Evolutionary conservation across 2,329 filamentous ascomycete genomes (phyloP).

Genomic region (Xylaria sp.): DNA sequence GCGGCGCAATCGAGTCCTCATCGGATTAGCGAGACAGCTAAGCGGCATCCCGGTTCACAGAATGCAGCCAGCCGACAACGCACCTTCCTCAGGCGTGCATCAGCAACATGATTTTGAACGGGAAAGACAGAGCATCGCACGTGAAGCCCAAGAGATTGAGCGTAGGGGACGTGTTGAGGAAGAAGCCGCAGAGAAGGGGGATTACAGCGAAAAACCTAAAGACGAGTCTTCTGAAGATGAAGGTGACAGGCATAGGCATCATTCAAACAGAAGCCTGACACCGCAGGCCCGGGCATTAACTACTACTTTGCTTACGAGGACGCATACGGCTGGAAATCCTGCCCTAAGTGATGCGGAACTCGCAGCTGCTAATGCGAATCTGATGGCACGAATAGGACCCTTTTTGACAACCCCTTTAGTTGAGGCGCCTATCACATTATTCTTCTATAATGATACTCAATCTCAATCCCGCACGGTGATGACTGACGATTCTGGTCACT

Average conservation of each 20-base stretch:
- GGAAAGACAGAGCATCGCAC: slow-evolving; percentile 73
- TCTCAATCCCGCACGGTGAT: slow-evolving; percentile 86
- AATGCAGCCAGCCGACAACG: slow-evolving; percentile 49
- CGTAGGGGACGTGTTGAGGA: slow-evolving; percentile 76
- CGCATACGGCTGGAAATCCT: slow-evolving; percentile 47
- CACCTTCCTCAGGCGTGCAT: slow-evolving; percentile 46
- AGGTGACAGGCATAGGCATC: slow-evolving; percentile 45
- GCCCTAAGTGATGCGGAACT: slow-evolving; percentile 82
- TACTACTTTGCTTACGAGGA: slow-evolving; percentile 53
- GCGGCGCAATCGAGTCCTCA: slow-evolving; percentile 84
- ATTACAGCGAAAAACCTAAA: slow-evolving; percentile 74
- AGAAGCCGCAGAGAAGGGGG: slow-evolving; percentile 74
- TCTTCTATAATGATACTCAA: slow-evolving; percentile 89
- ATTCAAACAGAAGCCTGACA: slow-evolving; percentile 32
- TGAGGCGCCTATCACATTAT: slow-evolving; percentile 83
- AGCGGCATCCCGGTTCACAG: slow-evolving; percentile 83
- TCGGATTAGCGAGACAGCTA: slow-evolving; percentile 86
- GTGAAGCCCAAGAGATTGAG: slow-evolving; percentile 81
- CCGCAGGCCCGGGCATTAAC: slow-evolving; percentile 54
- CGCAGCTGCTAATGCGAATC: slow-evolving; percentile 80
- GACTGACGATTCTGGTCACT: slow-evolving; percentile 92
- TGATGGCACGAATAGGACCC: slow-evolving; percentile 87
- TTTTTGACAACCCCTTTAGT: slow-evolving; percentile 88
- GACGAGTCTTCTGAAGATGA: slow-evolving; percentile 56
- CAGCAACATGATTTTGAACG: slow-evolving; percentile 60